A percentile compares a stretch with the other conserved stretches of the same genome.
phyloP scores from a whole-genome alignment of 2,329 filamentous ascomycete genomes.

The Juglanconis oblonga region DNA sequence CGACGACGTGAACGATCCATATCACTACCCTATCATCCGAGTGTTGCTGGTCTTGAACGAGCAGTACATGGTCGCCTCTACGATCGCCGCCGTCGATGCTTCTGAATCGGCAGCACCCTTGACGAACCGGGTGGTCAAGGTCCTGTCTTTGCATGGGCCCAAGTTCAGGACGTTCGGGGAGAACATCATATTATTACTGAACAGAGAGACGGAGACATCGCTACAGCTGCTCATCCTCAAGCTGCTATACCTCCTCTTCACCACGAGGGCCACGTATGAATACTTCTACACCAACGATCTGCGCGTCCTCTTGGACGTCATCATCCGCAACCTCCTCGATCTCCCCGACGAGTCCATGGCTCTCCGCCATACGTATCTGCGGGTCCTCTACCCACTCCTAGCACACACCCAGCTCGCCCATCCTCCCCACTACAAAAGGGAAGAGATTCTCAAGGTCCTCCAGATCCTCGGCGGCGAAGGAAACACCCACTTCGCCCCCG shows the following conservation, averaged over 20 bases:
- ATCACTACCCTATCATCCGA: constrained; percentile 91
- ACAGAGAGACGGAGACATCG: constrained; percentile 91
- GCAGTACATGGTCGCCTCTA: constrained; percentile 87
- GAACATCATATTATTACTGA: constrained; percentile 92
- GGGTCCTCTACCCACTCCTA: constrained; percentile 85
- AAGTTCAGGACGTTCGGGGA: constrained; percentile 93
- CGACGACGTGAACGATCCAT: constrained; percentile 85
- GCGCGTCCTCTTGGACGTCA: constrained; percentile 89
- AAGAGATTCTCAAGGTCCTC: constrained; percentile 77
- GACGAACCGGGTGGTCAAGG: constrained; percentile 92
- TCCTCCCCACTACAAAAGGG: constrained; percentile 85
- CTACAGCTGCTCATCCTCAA: constrained; percentile 96
- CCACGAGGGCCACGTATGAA: constrained; percentile 85
- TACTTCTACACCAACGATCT: constrained; percentile 99
- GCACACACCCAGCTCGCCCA: constrained; percentile 87
- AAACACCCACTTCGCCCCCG: constrained; percentile 73
- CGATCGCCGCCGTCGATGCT: constrained; percentile 43
- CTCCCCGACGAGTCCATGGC: constrained; percentile 76
- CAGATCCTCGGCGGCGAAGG: constrained; percentile 65
- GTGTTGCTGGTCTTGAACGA: constrained; percentile 94
- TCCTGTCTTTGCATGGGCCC: constrained; percentile 76
- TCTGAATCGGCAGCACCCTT: constrained; percentile 46
- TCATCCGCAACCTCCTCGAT: constrained; percentile 95
- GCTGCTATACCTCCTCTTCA: constrained; percentile 91
- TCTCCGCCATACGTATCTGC: constrained; percentile 88